These are phyloP conservation scores for Pleurotus sapidus DNA, from an alignment of 768 basidiomycete species.

Conservation along the genomic window DNA sequence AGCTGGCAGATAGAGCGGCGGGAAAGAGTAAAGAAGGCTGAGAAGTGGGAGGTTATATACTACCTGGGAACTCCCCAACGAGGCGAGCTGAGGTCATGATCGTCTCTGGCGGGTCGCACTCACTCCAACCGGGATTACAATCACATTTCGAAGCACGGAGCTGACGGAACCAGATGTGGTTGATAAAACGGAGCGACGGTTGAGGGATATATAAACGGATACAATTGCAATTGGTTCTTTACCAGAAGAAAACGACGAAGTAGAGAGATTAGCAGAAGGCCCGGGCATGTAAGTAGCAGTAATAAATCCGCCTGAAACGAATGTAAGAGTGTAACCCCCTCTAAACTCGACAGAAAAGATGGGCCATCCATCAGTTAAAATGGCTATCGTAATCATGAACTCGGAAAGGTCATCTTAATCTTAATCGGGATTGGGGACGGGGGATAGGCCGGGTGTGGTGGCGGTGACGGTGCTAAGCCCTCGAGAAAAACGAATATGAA, in stretches of 20 bases:
- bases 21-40: background rate
- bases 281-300: background rate
- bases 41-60: background rate
- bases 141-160: background rate
- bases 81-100: too few species aligned
- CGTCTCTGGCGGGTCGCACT: too few species aligned
- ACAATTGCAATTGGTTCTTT: too few species aligned
- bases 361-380: background rate
- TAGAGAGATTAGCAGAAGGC: background rate
- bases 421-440: background rate
- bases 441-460: background rate
- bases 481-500: background rate
- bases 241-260: too few species aligned
- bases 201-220: too few species aligned
- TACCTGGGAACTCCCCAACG: too few species aligned
- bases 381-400: background rate
- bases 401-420: background rate
- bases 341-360: background rate
- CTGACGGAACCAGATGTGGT: background rate
- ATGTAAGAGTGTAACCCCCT: slow-evolving; percentile 1
- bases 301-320: background rate
- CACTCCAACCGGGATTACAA: background rate
- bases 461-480: background rate
- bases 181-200: background rate
- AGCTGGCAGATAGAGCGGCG: background rate